Conservation (phyloP, 192 early-diverging fungal genomes). For the Coemansia sp. region DNA sequence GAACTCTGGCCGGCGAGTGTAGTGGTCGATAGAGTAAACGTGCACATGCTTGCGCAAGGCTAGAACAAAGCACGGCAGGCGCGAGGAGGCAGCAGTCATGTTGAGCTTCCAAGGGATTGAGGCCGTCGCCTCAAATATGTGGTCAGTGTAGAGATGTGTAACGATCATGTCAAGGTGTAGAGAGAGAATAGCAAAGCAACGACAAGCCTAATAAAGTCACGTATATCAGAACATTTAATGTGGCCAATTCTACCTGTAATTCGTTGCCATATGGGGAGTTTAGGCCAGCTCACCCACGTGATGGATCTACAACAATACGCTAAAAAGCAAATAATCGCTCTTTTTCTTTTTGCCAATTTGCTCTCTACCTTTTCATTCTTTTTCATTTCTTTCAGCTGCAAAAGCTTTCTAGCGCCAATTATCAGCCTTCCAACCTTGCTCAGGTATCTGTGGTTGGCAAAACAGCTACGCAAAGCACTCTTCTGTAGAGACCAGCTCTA, state of each 20-base stretch:
- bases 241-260: too few species aligned
- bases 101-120: constrained; percentile 33
- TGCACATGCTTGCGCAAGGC: constrained; percentile 20
- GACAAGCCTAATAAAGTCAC: too few species aligned
- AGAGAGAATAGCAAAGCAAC: neutral
- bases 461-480: neutral
- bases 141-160: constrained; percentile 27
- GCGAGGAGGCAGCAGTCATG: constrained; percentile 38
- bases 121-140: constrained; percentile 18
- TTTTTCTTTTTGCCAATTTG: neutral
- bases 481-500: neutral
- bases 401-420: neutral
- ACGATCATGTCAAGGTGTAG: constrained; percentile 11
- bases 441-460: neutral
- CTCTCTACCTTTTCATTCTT: neutral
- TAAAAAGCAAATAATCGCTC: too few species aligned
- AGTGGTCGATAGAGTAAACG: constrained; percentile 27
- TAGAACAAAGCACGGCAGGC: constrained; percentile 18
- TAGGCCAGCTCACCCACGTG: too few species aligned
- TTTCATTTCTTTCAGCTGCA: neutral
- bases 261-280: too few species aligned
- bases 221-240: neutral
- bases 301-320: too few species aligned
- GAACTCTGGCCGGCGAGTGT: constrained; percentile 22
- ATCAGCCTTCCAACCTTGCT: neutral